Conservation (phyloP, 176 grass and related monocot species). For the Oryza nivara region DNA sequence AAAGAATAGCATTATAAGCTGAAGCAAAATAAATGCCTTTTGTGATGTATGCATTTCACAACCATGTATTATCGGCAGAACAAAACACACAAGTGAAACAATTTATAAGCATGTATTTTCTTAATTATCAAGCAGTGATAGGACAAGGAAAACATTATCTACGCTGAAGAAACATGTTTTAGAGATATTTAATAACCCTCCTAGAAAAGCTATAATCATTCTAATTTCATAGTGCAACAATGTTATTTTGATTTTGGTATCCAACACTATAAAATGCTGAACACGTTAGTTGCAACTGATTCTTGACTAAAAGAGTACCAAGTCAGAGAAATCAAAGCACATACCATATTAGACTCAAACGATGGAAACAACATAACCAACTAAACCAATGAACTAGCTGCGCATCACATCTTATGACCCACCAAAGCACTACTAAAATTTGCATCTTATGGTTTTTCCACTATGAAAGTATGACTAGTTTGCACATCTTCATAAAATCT, state of each 20-base stretch:
- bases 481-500: constrained; percentile 24
- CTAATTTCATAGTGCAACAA: not conserved
- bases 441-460: constrained; percentile 38
- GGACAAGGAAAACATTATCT: not conserved
- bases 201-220: constrained; percentile 19
- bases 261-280: constrained; percentile 11
- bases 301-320: not conserved
- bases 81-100: not conserved
- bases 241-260: not conserved
- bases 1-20: constrained; percentile 33
- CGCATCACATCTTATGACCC: constrained; percentile 27
- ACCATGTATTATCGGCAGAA: constrained; percentile 1
- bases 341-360: constrained; percentile 1
- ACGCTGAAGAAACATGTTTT: not conserved
- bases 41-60: not conserved
- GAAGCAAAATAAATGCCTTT: not conserved
- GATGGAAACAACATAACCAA: not conserved
- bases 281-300: constrained; percentile 6
- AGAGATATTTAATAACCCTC: constrained; percentile 12
- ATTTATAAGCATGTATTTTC: not conserved
- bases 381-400: constrained; percentile 16
- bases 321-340: not conserved
- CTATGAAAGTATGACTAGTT: constrained; percentile 15
- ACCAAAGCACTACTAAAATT: constrained; percentile 25
- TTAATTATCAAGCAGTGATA: not conserved